phyloP scores from a whole-genome alignment of 805 yeast genomes.

The Candida suzukii region DNA sequence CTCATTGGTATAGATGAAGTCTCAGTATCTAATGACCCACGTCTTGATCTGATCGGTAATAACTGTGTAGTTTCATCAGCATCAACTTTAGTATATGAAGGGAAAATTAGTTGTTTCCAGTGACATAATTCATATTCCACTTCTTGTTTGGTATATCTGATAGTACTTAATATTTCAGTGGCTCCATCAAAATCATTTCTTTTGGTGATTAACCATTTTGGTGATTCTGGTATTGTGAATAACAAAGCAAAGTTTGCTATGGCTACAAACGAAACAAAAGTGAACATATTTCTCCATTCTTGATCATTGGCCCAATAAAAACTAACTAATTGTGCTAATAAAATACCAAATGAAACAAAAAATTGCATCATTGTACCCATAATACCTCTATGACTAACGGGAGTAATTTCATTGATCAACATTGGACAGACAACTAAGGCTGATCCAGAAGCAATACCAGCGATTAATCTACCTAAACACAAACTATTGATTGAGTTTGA shows the following conservation, averaged over 20 bases:
- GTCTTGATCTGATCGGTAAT: slow-evolving; percentile 12
- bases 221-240: slow-evolving; percentile 32
- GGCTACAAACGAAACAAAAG: slow-evolving; percentile 20
- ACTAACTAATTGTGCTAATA: slow-evolving; percentile 27
- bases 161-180: slow-evolving; percentile 17
- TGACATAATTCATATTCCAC: slow-evolving; percentile 5
- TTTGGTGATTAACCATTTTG: slow-evolving; percentile 33
- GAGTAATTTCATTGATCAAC: slow-evolving; percentile 32
- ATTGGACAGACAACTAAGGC: slow-evolving; percentile 34
- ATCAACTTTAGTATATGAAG: neutral
- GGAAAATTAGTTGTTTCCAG: slow-evolving; percentile 3
- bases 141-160: slow-evolving; percentile 2
- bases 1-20: slow-evolving; percentile 13
- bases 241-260: slow-evolving; percentile 23
- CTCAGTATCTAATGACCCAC: slow-evolving; percentile 27
- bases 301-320: slow-evolving; percentile 27
- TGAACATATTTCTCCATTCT: slow-evolving; percentile 31
- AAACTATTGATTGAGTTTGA: slow-evolving; percentile 17
- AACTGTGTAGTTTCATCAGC: slow-evolving; percentile 2
- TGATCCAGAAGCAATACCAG: slow-evolving; percentile 33
- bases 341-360: slow-evolving; percentile 32
- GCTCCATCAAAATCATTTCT: slow-evolving; percentile 25
- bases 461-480: slow-evolving; percentile 26
- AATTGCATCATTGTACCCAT: slow-evolving; percentile 33
- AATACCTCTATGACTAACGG: slow-evolving; percentile 33